A percentile compares a stretch with the other conserved stretches of the same genome.
These are phyloP conservation scores for Penicillium salamii DNA, from an alignment of 495 filamentous ascomycete genomes.

Conservation along the genomic window DNA sequence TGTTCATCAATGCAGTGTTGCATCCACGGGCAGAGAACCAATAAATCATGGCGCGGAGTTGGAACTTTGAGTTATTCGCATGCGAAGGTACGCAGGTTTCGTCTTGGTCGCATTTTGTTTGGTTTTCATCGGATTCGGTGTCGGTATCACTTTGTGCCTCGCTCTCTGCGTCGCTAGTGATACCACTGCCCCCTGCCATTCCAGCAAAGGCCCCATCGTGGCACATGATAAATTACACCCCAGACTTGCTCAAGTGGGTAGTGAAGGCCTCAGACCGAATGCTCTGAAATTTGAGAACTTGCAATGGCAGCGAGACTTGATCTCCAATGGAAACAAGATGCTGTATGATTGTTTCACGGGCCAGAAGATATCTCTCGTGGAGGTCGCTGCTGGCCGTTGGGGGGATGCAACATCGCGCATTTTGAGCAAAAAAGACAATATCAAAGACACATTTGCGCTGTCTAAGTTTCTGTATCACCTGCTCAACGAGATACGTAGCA, in stretches of 20 bases:
- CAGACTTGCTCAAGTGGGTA: conserved; percentile 47
- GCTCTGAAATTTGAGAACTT: conserved; percentile 37
- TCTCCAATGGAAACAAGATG: conserved; percentile 47
- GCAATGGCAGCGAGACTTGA: background rate
- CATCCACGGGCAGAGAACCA: conserved; percentile 46
- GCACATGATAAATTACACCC: conserved; percentile 66
- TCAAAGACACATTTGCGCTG: conserved; percentile 66
- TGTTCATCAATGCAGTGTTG: conserved; percentile 59
- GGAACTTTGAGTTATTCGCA: conserved; percentile 12
- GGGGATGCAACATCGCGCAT: conserved; percentile 16
- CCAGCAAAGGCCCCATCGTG: conserved; percentile 51
- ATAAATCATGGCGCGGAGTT: conserved; percentile 46
- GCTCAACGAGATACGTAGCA: conserved; percentile 64
- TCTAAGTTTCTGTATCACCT: conserved; percentile 55
- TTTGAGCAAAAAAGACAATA: conserved; percentile 61
- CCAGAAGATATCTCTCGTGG: conserved; percentile 53
- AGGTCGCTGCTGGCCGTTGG: background rate
- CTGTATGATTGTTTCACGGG: conserved; percentile 58
- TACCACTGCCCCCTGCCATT: conserved; percentile 3
- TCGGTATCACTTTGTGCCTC: background rate
- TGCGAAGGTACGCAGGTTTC: background rate
- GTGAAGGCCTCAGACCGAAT: conserved; percentile 45
- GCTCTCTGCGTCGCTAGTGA: background rate
- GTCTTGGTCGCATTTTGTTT: no score
- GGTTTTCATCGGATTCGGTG: no score